Evolutionary conservation across 2,329 filamentous ascomycete species (phyloP).

Genomic region (Nemania serpens): DNA sequence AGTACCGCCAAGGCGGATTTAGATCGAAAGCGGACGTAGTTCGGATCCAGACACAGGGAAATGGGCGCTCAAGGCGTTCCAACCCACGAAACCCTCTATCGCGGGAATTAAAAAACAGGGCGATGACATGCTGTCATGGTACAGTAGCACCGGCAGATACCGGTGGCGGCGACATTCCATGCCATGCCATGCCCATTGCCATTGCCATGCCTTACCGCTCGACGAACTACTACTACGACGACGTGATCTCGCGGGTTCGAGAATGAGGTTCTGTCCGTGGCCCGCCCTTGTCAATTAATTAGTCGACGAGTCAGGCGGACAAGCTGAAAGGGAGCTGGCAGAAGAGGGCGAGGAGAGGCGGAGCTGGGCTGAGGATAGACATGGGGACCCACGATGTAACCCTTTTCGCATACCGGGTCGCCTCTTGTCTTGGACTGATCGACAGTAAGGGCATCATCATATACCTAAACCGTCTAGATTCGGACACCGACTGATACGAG

Average conservation of each 20-base stretch:
- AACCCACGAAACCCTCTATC: neutral
- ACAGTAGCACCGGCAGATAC: constrained; percentile 27
- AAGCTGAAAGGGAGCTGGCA: constrained; percentile 26
- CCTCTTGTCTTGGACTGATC: constrained; percentile 15
- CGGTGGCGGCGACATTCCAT: neutral
- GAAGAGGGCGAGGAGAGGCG: constrained; percentile 23
- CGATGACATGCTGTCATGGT: constrained; percentile 11
- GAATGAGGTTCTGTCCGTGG: neutral
- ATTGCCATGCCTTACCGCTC: neutral
- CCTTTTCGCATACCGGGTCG: constrained; percentile 23
- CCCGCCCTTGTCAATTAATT: constrained; percentile 9
- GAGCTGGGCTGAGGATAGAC: constrained; percentile 24
- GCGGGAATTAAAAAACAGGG: constrained; percentile 20
- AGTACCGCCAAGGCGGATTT: constrained; percentile 21
- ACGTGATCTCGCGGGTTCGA: neutral
- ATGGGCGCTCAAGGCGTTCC: neutral
- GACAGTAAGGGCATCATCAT: constrained; percentile 7
- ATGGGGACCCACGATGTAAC: constrained; percentile 18
- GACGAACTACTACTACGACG: constrained; percentile 13
- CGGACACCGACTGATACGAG: constrained; percentile 29
- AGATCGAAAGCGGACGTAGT: neutral
- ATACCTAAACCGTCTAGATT: constrained; percentile 15
- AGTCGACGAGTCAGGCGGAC: constrained; percentile 17
- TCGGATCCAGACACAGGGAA: constrained; percentile 1
- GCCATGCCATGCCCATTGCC: neutral